A percentile compares a stretch with the other conserved stretches of the same genome.
Conservation (phyloP, 257 asterid species). For the Ajuga chamaepitys region DNA sequence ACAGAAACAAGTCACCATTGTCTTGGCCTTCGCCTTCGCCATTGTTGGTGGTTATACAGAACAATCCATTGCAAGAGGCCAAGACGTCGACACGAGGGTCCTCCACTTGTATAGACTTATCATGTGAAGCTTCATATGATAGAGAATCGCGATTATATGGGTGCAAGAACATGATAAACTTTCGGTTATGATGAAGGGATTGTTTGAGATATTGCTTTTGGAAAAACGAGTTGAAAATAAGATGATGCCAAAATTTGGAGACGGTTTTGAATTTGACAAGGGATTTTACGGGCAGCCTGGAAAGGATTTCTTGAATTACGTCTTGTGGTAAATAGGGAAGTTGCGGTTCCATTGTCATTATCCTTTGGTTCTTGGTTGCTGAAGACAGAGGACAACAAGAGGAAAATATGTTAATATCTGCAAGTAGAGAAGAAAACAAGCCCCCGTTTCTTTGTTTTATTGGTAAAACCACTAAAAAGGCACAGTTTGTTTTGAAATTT, state of each 20-base stretch:
- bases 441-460: not conserved
- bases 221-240: not conserved
- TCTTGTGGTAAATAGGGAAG: not conserved
- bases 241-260: not conserved
- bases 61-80: conserved; percentile 10
- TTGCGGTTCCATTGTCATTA: not conserved
- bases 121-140: not conserved
- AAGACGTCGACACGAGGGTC: not conserved
- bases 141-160: not conserved
- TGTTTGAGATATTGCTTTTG: not conserved
- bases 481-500: too few species aligned
- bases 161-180: not conserved
- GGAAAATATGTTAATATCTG: not conserved
- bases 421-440: not conserved
- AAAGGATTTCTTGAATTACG: not conserved
- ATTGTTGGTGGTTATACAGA: not conserved
- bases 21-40: too few species aligned
- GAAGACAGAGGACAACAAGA: not conserved
- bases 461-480: too few species aligned
- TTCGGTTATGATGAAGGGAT: not conserved
- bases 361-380: not conserved
- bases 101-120: not conserved
- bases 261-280: conserved; percentile 4
- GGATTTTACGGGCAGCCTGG: not conserved
- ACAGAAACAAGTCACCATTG: not conserved